A percentile compares a stretch with the other conserved stretches of the same genome.
Evolutionary conservation across 208 protist genomes (phyloP).

Genomic region (Leishmania mexicana): DNA sequence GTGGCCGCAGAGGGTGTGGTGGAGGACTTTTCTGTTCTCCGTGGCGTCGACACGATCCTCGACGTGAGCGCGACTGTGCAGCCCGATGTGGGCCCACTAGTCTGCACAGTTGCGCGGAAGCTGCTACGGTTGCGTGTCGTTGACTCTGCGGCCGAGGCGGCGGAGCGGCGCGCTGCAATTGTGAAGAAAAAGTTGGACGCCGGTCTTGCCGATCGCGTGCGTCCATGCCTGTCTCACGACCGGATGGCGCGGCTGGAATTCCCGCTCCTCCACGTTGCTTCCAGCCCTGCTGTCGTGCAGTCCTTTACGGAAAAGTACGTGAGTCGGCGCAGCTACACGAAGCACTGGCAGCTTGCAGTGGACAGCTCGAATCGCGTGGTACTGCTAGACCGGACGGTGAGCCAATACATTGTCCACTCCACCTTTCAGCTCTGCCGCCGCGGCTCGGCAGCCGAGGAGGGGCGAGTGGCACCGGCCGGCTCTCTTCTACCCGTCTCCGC

Average conservation of each 20-base stretch:
- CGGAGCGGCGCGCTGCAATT: neutral
- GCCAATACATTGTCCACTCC: conserved; percentile 15
- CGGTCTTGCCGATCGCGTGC: conserved; percentile 15
- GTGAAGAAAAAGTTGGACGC: neutral
- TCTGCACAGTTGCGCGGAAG: conserved; percentile 20
- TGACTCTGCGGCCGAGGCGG: neutral
- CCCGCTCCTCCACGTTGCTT: conserved; percentile 18
- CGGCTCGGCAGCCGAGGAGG: neutral
- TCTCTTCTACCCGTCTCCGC: neutral
- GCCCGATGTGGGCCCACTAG: conserved; percentile 10
- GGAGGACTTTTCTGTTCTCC: conserved; percentile 25
- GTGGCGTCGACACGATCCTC: conserved; percentile 17
- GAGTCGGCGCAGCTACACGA: conserved; percentile 18
- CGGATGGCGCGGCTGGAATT: conserved; percentile 9
- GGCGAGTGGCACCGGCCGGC: neutral
- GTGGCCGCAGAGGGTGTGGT: conserved; percentile 28
- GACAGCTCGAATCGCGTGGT: conserved; percentile 31
- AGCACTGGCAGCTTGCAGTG: conserved; percentile 39
- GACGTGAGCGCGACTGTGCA: conserved; percentile 18
- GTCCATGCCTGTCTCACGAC: conserved; percentile 12
- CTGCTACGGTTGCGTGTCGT: conserved; percentile 8
- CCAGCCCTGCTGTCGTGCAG: conserved; percentile 27
- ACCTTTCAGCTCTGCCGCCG: conserved; percentile 15
- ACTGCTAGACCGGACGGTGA: conserved; percentile 36
- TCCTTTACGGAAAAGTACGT: conserved; percentile 6